A percentile compares a stretch with the other conserved stretches of the same genome.
phyloP scores from a whole-genome alignment of 1,139 yeast genomes.

The Suzukiozyma palmioleophila region DNA sequence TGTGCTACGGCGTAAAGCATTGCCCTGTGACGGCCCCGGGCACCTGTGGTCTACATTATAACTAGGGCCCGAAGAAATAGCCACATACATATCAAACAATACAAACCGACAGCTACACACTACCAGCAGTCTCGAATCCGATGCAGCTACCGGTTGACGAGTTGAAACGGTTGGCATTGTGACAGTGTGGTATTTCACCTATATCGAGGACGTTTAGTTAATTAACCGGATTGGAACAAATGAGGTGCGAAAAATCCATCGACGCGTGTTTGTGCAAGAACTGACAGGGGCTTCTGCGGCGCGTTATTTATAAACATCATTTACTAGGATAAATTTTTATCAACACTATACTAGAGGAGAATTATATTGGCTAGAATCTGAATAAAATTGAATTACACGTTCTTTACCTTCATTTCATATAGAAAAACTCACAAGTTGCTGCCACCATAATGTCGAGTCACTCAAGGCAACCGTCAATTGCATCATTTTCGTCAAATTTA shows the following conservation, averaged over 20 bases:
- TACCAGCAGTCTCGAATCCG: too few species aligned
- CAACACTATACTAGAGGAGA: neutral
- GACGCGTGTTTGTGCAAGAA: neutral
- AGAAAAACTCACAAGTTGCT: neutral
- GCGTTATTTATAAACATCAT: constrained; percentile 1
- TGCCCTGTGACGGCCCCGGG: too few species aligned
- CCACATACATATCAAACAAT: too few species aligned
- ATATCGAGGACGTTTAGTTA: neutral
- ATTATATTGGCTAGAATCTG: neutral
- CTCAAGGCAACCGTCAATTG: constrained; percentile 38
- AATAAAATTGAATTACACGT: neutral
- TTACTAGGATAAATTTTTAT: neutral
- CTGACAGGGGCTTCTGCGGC: neutral
- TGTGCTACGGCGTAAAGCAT: too few species aligned
- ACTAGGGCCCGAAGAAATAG: too few species aligned
- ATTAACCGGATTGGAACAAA: neutral
- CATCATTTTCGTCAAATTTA: constrained; percentile 25
- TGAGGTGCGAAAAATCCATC: neutral
- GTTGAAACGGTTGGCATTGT: too few species aligned
- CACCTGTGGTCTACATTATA: too few species aligned
- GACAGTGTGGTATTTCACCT: too few species aligned
- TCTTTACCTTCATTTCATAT: neutral
- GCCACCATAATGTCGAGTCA: constrained; percentile 25
- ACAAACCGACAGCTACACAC: too few species aligned
- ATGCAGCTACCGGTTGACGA: too few species aligned